These are phyloP conservation scores for Pyrenophora teres DNA, from an alignment of 2,329 filamentous ascomycete genomes.

Conservation along the genomic window DNA sequence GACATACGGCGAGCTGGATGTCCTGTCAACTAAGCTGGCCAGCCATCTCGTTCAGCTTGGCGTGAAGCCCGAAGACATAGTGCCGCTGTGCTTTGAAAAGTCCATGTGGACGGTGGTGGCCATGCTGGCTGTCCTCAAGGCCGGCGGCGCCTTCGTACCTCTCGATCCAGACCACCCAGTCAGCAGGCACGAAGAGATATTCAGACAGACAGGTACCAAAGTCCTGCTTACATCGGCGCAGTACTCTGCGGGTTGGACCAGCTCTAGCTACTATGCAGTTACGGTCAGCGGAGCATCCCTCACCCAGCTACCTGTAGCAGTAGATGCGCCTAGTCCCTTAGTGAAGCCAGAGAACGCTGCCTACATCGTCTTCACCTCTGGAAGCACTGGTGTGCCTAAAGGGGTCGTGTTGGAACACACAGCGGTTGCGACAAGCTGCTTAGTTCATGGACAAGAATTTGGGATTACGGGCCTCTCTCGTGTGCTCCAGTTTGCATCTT, in stretches of 20 bases:
- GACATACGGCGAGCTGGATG: slow-evolving; percentile 7
- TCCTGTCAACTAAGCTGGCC: slow-evolving; percentile 5
- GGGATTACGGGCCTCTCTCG: too few relatives aligned
- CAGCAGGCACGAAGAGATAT: slow-evolving; percentile 38
- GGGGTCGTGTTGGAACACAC: too few relatives aligned
- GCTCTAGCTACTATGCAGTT: background rate
- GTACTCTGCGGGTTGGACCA: background rate
- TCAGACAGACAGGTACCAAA: slow-evolving; percentile 17
- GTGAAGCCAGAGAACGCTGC: too few relatives aligned
- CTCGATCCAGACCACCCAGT: slow-evolving; percentile 37
- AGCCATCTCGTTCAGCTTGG: slow-evolving; percentile 7
- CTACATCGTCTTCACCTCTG: too few relatives aligned
- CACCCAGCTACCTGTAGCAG: background rate
- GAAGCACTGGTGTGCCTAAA: too few relatives aligned
- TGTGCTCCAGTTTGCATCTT: too few relatives aligned
- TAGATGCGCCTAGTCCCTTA: background rate
- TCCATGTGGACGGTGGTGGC: slow-evolving; percentile 35
- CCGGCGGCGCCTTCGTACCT: slow-evolving; percentile 49
- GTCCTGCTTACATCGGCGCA: background rate
- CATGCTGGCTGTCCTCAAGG: slow-evolving; percentile 50
- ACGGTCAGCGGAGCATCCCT: background rate
- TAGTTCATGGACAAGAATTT: too few relatives aligned
- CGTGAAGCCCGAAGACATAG: slow-evolving; percentile 12
- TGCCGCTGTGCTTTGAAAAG: slow-evolving; percentile 34
- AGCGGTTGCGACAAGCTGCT: too few relatives aligned